Evolutionary conservation across 2,329 filamentous ascomycete genomes (phyloP).

Genomic region (Pestalotiopsis sp.): DNA sequence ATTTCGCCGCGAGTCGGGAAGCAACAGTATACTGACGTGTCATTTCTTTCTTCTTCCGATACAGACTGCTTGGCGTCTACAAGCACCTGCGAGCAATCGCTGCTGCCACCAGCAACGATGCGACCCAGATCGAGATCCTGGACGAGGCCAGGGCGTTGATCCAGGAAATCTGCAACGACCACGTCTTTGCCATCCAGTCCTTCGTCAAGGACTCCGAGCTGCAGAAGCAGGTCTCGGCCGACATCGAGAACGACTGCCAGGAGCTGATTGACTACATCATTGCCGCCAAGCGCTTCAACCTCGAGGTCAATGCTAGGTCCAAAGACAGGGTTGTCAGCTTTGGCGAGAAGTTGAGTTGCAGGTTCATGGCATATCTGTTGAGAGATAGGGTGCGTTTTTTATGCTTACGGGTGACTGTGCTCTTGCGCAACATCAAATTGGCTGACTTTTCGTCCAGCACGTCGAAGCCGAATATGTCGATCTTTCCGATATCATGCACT

Average conservation of each 20-base stretch:
- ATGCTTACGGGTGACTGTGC: too few species aligned
- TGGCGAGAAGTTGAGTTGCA: conserved; percentile 93
- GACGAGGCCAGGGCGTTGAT: conserved; percentile 75
- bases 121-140: conserved; percentile 55
- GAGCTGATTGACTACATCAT: conserved; percentile 75
- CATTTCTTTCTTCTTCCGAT: conserved; percentile 15
- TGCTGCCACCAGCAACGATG: conserved; percentile 53
- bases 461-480: conserved; percentile 90
- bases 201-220: conserved; percentile 62
- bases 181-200: conserved; percentile 70
- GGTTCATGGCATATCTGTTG: conserved; percentile 84
- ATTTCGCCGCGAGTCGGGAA: not conserved
- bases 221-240: conserved; percentile 60
- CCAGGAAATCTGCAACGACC: conserved; percentile 79
- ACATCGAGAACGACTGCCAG: conserved; percentile 78
- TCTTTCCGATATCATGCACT: conserved; percentile 78
- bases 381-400: conserved; percentile 63
- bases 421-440: not conserved
- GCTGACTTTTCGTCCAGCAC: conserved; percentile 46
- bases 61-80: conserved; percentile 62
- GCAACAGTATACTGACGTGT: conserved; percentile 15
- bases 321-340: conserved; percentile 92
- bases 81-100: conserved; percentile 58
- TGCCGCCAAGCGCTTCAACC: conserved; percentile 66
- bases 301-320: conserved; percentile 76